Evolutionary conservation across 805 yeast genomes (phyloP).

Genomic region (Yarrowia keelungensis): DNA sequence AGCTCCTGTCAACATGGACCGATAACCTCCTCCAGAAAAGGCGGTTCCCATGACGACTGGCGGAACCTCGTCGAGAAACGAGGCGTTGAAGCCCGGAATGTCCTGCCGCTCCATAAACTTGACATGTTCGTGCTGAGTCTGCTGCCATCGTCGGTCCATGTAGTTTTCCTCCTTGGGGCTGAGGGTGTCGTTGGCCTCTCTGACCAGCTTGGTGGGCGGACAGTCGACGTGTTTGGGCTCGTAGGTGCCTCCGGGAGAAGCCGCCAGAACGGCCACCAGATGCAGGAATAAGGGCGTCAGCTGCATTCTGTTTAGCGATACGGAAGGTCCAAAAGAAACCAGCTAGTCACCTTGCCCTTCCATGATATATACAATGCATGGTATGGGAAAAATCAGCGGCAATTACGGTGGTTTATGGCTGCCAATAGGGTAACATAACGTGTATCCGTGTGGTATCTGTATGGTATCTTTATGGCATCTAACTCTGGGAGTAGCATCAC

Average conservation of each 20-base stretch:
- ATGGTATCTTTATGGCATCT: too few relatives aligned
- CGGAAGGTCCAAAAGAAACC: neutral
- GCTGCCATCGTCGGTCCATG: conserved; percentile 46
- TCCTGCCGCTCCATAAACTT: conserved; percentile 56
- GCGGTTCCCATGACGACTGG: conserved; percentile 53
- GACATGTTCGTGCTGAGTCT: conserved; percentile 51
- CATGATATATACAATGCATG: neutral
- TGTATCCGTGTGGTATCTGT: too few relatives aligned
- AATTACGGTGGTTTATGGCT: neutral
- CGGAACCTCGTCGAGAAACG: conserved; percentile 40
- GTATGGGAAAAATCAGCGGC: neutral
- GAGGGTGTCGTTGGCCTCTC: conserved; percentile 48
- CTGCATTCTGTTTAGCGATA: conserved; percentile 2
- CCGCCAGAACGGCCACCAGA: conserved; percentile 5
- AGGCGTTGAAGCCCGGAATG: conserved; percentile 58
- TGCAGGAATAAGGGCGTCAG: conserved; percentile 9
- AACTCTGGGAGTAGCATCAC: too few relatives aligned
- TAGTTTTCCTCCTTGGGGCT: conserved; percentile 47
- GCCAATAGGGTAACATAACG: too few relatives aligned
- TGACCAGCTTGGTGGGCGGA: conserved; percentile 49
- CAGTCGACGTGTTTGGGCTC: conserved; percentile 49
- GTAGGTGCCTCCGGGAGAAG: conserved; percentile 22
- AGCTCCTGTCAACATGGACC: conserved; percentile 86
- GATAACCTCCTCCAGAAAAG: conserved; percentile 88
- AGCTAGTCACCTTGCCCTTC: neutral